Evolutionary conservation across 2,329 filamentous ascomycete genomes (phyloP), one percentile per base, ranked within the genome.

Genomic region (Lasiodiplodia gonubiensis): DNA sequence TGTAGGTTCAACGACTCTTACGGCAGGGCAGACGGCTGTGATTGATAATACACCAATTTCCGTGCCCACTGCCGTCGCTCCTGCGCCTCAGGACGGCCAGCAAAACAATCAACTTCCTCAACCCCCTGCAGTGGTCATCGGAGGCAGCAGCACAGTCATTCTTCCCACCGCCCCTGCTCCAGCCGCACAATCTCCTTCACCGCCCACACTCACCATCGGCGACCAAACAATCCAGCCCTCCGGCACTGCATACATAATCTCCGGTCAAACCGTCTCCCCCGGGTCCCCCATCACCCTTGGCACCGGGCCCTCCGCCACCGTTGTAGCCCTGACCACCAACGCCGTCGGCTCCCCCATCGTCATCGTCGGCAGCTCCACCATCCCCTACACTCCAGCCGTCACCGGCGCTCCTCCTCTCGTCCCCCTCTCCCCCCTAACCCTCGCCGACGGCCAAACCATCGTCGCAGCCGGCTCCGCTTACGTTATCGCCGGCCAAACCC

Each of bases 41-140:
- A 11, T 53, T 12, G 60, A 52, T 35, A 64, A 64, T 35, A 64
- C 60, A 21, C 60, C 60, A 4, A 53, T 64, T 14, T 51, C 60
- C 14, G 46, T 64, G 2, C 60, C 60, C 18, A 53, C 60, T 48
- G 48, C 30, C 49, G 27, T n/a, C 18, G 5, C 57, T 14, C 57
- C 37, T 6, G 25, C 53, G 4, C 27, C 6, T 11, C 53, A 35
- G 18, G 21, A 55, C 10, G 39, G 39, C 3, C 59, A 33, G n/a
- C 39, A 33, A 21, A 48, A 51, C 18, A 49, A 48, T 18, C 46
- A 48, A 11, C 25, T 37, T 10, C 59, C 60, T 6, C 72, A 76
- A 16, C 73, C 74, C 8, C 72, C 72, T 35, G 75, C 74, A 25
- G 67, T 76, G 2, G 74, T 74, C 1, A 76, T 73, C 11, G 70